A percentile compares a stretch with the other conserved stretches of the same genome.
These are phyloP conservation scores for Pistacia integerrima DNA, from an alignment of 345 rosid genomes.

Conservation along the genomic window DNA sequence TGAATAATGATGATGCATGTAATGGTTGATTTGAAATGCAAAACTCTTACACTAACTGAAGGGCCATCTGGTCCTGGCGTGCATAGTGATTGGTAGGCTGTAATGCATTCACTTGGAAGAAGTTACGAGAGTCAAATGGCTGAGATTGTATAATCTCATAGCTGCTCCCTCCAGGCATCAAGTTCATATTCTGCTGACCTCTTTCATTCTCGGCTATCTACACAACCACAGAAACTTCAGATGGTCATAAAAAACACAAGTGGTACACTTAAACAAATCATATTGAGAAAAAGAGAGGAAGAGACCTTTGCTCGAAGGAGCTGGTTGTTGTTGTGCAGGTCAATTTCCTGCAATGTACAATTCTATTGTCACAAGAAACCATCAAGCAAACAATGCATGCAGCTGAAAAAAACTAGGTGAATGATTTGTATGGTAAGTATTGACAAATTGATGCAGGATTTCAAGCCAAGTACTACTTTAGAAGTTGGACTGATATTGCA, in stretches of 20 bases:
- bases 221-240: slow-evolving; percentile 13
- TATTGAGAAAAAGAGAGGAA: slow-evolving; percentile 8
- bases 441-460: not conserved
- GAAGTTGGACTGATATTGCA: too few relatives aligned
- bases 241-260: not conserved
- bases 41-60: slow-evolving; percentile 75
- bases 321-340: slow-evolving; percentile 92
- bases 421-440: not conserved
- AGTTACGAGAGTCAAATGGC: slow-evolving; percentile 69
- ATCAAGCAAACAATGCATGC: not conserved
- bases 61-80: slow-evolving; percentile 75
- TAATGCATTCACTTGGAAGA: slow-evolving; percentile 79
- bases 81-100: slow-evolving; percentile 69
- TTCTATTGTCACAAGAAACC: not conserved
- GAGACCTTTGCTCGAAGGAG: slow-evolving; percentile 90
- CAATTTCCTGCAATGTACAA: slow-evolving; percentile 63
- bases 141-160: slow-evolving; percentile 66
- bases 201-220: slow-evolving; percentile 92
- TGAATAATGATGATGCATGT: not conserved
- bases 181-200: slow-evolving; percentile 65
- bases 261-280: not conserved
- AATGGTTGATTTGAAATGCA: not conserved
- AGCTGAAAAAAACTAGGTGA: not conserved
- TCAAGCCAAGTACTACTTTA: too few relatives aligned
- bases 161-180: slow-evolving; percentile 79